Evolutionary conservation across 2,329 filamentous ascomycete species (phyloP), one percentile per base, ranked within the genome.

Genomic region (Cercospora citrullina): DNA sequence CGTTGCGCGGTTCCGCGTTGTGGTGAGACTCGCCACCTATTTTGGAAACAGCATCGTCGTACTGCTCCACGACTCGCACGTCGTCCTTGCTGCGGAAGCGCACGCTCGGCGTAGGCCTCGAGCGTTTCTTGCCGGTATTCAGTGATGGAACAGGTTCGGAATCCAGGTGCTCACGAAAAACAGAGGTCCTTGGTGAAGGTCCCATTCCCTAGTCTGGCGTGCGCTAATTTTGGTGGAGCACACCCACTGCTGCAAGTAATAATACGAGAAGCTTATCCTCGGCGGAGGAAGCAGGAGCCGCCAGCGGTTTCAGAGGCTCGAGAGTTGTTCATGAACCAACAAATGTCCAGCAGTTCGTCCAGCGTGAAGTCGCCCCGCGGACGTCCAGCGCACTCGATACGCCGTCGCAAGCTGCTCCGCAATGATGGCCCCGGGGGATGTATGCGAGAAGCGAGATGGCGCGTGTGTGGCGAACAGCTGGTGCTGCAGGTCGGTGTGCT

Each of bases 1-100:
- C 36, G 36, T 23, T 6, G 33, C 51, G 51, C 23, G 53, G 14
- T 59, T 53, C 33, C 58, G 63, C n/a, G 39, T 64, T 55, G 66
- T 59, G 59, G 51, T 48, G 33, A 45, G 62, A 64, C 61, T 63
- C 66, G 57, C 62, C 42, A 63, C 66, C 65, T 42, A 59, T 72
- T 42, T 42, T 21, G 30, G 61, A 55, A 65, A 63, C 68, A 59
- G 65, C 71, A 66, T 74, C 65, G 39, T 73, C 69, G 61, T 72
- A 64, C 39, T 71, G 69, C 33, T 73, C 68, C 14, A 71, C 66
- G 33, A 75, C 68, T 55, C 72, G 72, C 39, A 77, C 71, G 63
- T 76, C 74, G 68, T 75, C 71, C 53, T 71, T 68, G 65, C 71
- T 76, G n/a, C 72, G 71, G 62, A 75, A 76, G 14, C 75, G 72